phyloP scores from a whole-genome alignment of 2,329 filamentous ascomycete genomes.

The Scedosporium apiospermum region DNA sequence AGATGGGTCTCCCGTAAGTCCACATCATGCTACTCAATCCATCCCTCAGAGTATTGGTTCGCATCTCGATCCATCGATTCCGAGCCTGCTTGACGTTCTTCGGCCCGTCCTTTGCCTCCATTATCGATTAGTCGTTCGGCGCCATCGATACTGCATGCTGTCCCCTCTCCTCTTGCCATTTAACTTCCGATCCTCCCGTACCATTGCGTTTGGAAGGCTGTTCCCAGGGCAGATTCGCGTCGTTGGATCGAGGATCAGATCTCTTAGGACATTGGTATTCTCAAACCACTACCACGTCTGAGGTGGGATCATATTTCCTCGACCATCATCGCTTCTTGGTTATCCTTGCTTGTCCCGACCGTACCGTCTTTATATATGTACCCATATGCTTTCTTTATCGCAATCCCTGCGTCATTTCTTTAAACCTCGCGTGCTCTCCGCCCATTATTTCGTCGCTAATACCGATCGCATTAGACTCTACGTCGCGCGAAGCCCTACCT shows the following conservation, averaged over 20 bases:
- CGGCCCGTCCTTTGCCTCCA: not conserved
- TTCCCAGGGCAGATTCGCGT: not conserved
- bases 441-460: not conserved
- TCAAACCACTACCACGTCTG: not conserved
- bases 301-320: not conserved
- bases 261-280: not conserved
- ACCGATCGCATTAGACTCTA: not conserved
- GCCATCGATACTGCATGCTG: not conserved
- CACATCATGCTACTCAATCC: not conserved
- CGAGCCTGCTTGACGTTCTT: not conserved
- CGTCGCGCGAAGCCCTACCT: not conserved
- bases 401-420: not conserved
- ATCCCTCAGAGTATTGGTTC: not conserved
- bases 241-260: not conserved
- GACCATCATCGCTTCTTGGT: not conserved
- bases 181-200: not conserved
- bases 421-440: no score
- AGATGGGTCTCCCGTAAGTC: conserved; percentile 7
- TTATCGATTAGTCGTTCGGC: conserved; percentile 1
- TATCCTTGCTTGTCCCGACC: not conserved
- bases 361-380: not conserved
- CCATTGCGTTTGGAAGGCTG: not conserved
- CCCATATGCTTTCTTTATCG: not conserved
- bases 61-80: not conserved
- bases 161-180: not conserved